Conservation (phyloP, 352 stramenopile species). For the Pythium aphanidermatum region DNA sequence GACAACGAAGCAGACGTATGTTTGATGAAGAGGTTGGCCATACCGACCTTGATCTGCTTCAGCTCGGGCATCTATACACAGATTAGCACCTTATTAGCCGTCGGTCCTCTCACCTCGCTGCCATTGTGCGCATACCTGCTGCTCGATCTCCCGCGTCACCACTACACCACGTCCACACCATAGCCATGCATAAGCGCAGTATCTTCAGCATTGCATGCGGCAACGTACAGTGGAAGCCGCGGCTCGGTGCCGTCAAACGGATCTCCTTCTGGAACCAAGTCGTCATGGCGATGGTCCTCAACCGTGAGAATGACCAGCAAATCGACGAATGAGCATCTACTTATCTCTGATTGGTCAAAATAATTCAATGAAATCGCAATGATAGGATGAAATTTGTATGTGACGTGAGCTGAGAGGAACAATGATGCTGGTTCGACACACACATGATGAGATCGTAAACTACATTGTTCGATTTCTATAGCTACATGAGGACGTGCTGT, state of each 20-base stretch:
- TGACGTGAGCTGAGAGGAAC: too few species aligned
- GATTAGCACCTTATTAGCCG: neutral
- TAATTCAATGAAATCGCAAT: too few species aligned
- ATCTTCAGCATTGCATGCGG: neutral
- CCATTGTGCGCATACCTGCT: too few species aligned
- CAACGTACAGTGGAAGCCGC: constrained; percentile 71
- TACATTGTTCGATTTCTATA: neutral
- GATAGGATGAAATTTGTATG: constrained; percentile 5
- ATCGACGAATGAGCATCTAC: too few species aligned
- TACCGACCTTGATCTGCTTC: constrained; percentile 85
- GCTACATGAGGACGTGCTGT: constrained; percentile 3
- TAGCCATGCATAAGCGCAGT: too few species aligned
- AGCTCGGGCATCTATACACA: constrained; percentile 51
- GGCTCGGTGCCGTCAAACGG: constrained; percentile 62
- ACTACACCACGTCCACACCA: constrained; percentile 25
- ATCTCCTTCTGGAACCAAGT: constrained; percentile 88
- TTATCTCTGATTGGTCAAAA: constrained; percentile 8
- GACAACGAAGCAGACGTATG: constrained; percentile 95
- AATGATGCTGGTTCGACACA: too few species aligned
- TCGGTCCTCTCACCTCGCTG: too few species aligned
- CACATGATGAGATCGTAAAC: neutral
- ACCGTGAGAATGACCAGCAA: too few species aligned
- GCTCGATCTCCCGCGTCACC: constrained; percentile 77
- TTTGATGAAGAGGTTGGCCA: constrained; percentile 95
- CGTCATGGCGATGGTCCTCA: constrained; percentile 31